Evolutionary conservation across 176 grass and related monocot genomes (phyloP).

Genomic region (Thalia dealbata): DNA sequence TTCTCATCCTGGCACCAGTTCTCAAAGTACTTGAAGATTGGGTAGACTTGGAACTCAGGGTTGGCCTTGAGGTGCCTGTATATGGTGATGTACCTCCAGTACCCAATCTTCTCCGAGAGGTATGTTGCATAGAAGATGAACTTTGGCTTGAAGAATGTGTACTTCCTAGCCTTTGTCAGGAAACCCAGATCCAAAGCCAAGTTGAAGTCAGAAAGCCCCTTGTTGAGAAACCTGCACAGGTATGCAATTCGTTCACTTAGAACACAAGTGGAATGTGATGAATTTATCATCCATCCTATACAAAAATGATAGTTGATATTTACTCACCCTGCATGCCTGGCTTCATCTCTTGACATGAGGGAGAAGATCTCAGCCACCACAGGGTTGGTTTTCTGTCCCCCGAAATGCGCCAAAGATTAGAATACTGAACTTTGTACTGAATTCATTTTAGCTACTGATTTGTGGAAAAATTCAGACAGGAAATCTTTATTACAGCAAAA

Average conservation of each 20-base stretch:
- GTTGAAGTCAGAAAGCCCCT: slow-evolving; percentile 96
- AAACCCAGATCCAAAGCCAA: slow-evolving; percentile 85
- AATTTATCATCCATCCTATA: too few species aligned
- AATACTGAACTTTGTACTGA: not conserved
- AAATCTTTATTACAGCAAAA: too few species aligned
- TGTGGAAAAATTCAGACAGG: not conserved
- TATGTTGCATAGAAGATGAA: slow-evolving; percentile 99
- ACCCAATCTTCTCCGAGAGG: slow-evolving; percentile 92
- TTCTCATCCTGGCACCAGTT: slow-evolving; percentile 99
- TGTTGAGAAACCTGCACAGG: slow-evolving; percentile 77
- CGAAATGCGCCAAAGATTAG: not conserved
- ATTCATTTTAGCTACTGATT: not conserved
- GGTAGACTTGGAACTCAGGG: slow-evolving; percentile 82
- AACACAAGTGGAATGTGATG: too few species aligned
- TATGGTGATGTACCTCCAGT: slow-evolving; percentile 99
- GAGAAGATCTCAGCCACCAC: slow-evolving; percentile 96
- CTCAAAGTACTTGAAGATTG: slow-evolving; percentile 99
- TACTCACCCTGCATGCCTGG: slow-evolving; percentile 86
- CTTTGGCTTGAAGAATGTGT: slow-evolving; percentile 98
- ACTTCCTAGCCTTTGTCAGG: slow-evolving; percentile 96
- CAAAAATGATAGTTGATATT: too few species aligned
- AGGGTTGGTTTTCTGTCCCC: slow-evolving; percentile 90
- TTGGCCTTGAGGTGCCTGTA: slow-evolving; percentile 80
- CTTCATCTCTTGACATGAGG: slow-evolving; percentile 98
- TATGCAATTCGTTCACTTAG: not conserved